These are phyloP conservation scores for Orbilia blumenaviensis DNA, from an alignment of 2,329 filamentous ascomycete species.

Conservation along the genomic window DNA sequence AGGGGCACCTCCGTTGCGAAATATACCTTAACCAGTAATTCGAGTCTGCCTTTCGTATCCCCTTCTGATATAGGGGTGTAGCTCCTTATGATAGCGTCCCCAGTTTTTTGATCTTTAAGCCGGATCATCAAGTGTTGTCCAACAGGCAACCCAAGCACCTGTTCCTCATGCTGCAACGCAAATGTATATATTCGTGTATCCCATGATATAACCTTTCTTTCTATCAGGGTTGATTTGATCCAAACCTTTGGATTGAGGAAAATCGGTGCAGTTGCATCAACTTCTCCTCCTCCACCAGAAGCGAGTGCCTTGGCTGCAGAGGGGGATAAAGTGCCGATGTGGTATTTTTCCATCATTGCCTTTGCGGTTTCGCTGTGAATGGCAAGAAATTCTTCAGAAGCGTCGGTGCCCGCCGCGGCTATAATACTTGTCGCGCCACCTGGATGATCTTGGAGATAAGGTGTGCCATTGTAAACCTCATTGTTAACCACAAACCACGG, in stretches of 20 bases:
- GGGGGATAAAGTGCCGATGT: constrained; percentile 79
- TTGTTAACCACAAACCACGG: constrained; percentile 91
- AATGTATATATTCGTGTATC: constrained; percentile 86
- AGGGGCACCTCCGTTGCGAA: constrained; percentile 64
- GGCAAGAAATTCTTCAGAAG: constrained; percentile 86
- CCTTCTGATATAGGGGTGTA: constrained; percentile 84
- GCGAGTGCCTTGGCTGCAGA: constrained; percentile 68
- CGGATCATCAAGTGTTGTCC: constrained; percentile 90
- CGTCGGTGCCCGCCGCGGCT: constrained; percentile 81
- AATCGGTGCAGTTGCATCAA: constrained; percentile 64
- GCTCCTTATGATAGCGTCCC: constrained; percentile 79
- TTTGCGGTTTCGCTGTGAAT: constrained; percentile 95
- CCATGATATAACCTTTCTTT: constrained; percentile 75
- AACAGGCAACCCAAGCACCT: constrained; percentile 78
- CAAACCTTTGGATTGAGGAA: constrained; percentile 79
- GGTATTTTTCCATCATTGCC: constrained; percentile 84
- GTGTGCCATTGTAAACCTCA: constrained; percentile 86
- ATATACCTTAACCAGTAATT: constrained; percentile 86
- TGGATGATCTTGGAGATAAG: constrained; percentile 82
- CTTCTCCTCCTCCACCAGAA: constrained; percentile 59
- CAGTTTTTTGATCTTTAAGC: constrained; percentile 74
- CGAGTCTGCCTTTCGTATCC: constrained; percentile 70
- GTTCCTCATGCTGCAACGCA: constrained; percentile 74
- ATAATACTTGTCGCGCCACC: constrained; percentile 86
- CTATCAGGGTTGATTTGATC: constrained; percentile 75